Base-by-base conservation (phyloP, 1,284 basidiomycete genomes). In the Melanopsichium pennsylvanicum region DNA sequence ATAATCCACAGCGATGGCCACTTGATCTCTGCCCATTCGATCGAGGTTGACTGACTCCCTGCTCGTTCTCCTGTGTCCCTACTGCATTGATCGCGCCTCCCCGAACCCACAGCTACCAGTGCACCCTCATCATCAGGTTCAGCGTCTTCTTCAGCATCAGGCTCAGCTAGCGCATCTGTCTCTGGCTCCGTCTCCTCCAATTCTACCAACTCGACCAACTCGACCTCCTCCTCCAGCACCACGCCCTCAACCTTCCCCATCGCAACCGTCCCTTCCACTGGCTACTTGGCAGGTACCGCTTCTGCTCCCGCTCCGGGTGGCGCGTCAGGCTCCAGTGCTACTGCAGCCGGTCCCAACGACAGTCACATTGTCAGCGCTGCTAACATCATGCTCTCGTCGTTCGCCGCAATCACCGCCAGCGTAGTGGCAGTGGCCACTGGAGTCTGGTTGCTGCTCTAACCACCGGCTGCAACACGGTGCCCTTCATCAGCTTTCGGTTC, bases 161-260 rank as follows among this genome's bases (percentile, higher is more conserved):
- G 43, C n/a, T 51, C 56, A 38, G 33, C n/a, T n/a, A n/a, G n/a
- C n/a, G n/a, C n/a, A n/a, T n/a, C n/a, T 18, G 39, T 31, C 26
- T 25, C 39, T 31, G 51, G 34, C 37, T 19, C 16, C 33, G 54
- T 44, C 23, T 21, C 27, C 16, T 45, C 44, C n/a, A 49, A 13
- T 11, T 43, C 54, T 2, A 32, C 32, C 42, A 55, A 44, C 52
- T 41, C 35, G 23, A 47, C 49, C 39, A 43, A 52, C 45, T 32
- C 37, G 18, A 56, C 46, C n/a, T 50, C 61, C 4, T 36, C 55
- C 16, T 55, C 63, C 27, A 62, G 54, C 48, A 58, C 54, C 15
- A 71, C 68, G 2, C 63, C 63, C 8, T 48, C 63, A 34, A 71
- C 63, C 3, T 71, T 47, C 54, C 68, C 68, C 19, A 55, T 66